Conservation (phyloP, 352 stramenopile species). For the Phytophthora agathidicida region DNA sequence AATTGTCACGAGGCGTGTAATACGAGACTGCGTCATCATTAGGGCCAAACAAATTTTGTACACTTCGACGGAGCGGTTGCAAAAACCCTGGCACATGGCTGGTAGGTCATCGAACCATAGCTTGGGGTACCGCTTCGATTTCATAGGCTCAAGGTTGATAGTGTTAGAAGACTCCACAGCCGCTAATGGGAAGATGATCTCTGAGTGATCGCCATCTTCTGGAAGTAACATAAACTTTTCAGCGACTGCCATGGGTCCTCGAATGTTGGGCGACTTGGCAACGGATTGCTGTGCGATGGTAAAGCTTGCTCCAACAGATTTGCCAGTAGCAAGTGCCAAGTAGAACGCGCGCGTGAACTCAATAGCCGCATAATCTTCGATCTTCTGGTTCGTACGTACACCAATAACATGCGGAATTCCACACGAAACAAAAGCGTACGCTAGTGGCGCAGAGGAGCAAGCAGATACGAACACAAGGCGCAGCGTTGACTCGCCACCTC, state of each 20-base stretch:
- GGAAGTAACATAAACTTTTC: conserved; percentile 83
- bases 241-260: conserved; percentile 65
- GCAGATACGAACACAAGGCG: conserved; percentile 84
- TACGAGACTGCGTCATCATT: conserved; percentile 78
- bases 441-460: conserved; percentile 77
- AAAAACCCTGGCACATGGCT: conserved; percentile 81
- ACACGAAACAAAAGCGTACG: conserved; percentile 87
- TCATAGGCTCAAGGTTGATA: conserved; percentile 55
- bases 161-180: conserved; percentile 48
- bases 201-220: conserved; percentile 76
- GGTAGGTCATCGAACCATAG: conserved; percentile 83
- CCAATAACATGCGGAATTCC: conserved; percentile 93
- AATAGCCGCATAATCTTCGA: conserved; percentile 88
- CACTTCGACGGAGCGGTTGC: conserved; percentile 76
- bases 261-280: conserved; percentile 80
- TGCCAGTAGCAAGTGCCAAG: conserved; percentile 73
- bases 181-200: conserved; percentile 82
- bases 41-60: conserved; percentile 85
- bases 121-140: conserved; percentile 69
- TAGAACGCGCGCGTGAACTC: conserved; percentile 89
- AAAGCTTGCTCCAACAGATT: conserved; percentile 74
- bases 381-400: conserved; percentile 84
- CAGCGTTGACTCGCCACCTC: conserved; percentile 47
- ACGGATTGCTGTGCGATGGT: conserved; percentile 78
- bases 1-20: conserved; percentile 79